phyloP scores from a whole-genome alignment of 768 basidiomycete species.

The Lactarius pseudohatsudake region DNA sequence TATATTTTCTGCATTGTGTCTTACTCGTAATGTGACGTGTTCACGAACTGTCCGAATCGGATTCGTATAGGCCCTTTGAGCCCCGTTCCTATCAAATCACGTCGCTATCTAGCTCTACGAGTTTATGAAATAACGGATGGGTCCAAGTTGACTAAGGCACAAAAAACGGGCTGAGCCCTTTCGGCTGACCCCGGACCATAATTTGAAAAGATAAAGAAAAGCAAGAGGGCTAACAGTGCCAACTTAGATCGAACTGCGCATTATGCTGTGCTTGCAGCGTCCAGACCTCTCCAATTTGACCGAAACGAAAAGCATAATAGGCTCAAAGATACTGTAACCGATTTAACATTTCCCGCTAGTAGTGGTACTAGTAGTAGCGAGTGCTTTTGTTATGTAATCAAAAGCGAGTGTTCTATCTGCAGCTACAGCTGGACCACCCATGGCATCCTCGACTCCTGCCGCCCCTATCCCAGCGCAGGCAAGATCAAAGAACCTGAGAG shows the following conservation, averaged over 20 bases:
- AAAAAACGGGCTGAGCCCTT: neutral
- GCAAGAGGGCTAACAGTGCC: no score
- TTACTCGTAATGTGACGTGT: neutral
- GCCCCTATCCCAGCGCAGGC: constrained; percentile 56
- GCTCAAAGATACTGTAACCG: neutral
- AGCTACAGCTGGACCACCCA: neutral
- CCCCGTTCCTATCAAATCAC: neutral
- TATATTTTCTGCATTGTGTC: neutral
- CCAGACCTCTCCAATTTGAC: neutral
- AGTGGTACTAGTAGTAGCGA: neutral
- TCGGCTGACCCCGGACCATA: neutral
- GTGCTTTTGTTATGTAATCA: constrained; percentile 8
- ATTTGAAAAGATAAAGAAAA: neutral
- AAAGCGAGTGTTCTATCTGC: neutral
- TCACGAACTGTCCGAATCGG: neutral
- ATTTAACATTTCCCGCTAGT: neutral
- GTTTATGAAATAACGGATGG: neutral
- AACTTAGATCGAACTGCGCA: no score
- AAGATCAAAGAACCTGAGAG: constrained; percentile 74
- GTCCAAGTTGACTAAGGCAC: neutral
- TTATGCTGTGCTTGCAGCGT: neutral
- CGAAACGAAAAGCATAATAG: neutral
- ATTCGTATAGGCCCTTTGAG: neutral
- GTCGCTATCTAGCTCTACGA: neutral
- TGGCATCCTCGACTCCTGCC: constrained; percentile 22